phyloP scores from a whole-genome alignment of 768 basidiomycete species.

The Collybia mongolica region DNA sequence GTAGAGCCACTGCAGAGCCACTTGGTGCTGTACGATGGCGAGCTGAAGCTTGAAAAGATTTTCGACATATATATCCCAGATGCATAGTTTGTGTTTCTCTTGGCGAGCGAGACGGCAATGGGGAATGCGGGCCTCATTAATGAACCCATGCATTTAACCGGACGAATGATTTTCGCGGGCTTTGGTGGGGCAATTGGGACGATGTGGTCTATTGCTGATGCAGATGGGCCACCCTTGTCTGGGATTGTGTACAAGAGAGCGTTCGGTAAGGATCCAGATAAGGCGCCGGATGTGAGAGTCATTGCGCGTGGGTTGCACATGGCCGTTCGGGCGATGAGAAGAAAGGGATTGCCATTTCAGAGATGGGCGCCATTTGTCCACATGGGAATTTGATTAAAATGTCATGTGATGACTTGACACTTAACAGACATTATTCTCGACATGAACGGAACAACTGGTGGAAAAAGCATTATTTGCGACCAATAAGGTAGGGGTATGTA shows the following conservation, averaged over 20 bases:
- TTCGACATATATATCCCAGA: slow-evolving; percentile 19
- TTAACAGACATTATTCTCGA: too few relatives aligned
- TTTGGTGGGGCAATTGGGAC: slow-evolving; percentile 35
- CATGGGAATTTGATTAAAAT: neutral
- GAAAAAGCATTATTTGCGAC: too few relatives aligned
- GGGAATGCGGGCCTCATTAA: slow-evolving; percentile 25
- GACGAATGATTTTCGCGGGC: slow-evolving; percentile 35
- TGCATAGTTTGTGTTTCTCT: slow-evolving; percentile 40
- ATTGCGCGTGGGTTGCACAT: neutral
- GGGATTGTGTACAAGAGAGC: slow-evolving; percentile 12
- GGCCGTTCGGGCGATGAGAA: neutral
- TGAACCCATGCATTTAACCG: slow-evolving; percentile 37
- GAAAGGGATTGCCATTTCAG: neutral
- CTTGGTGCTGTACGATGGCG: slow-evolving; percentile 15
- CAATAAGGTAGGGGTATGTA: neutral
- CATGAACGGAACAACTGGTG: too few relatives aligned
- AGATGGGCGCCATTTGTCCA: slow-evolving; percentile 1
- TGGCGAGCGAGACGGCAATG: slow-evolving; percentile 43
- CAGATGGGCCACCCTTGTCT: slow-evolving; percentile 30
- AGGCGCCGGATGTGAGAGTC: neutral
- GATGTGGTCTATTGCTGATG: slow-evolving; percentile 41
- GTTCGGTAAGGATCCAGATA: neutral
- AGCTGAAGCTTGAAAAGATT: slow-evolving; percentile 19
- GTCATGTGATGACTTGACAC: too few relatives aligned
- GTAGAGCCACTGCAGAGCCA: slow-evolving; percentile 16